phyloP scores from a whole-genome alignment of 2,329 filamentous ascomycete genomes.

The Fusarium agapanthi region DNA sequence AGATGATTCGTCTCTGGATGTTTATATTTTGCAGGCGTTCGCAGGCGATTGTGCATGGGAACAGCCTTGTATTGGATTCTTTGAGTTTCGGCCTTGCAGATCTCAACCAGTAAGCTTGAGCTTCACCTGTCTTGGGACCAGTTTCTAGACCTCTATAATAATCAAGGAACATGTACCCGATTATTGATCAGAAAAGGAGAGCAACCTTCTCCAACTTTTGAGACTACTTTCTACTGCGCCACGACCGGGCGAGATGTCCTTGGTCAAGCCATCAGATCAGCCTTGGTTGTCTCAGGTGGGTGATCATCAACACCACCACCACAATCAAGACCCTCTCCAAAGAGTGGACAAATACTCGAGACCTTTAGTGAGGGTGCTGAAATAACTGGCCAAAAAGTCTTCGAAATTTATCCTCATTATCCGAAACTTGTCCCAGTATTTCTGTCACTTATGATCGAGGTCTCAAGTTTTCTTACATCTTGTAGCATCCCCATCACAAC shows the following conservation, averaged over 20 bases:
- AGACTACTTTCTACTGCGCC: conserved; percentile 21
- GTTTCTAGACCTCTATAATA: background rate
- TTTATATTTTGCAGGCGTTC: conserved; percentile 24
- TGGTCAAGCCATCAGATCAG: conserved; percentile 29
- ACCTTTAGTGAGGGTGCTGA: background rate
- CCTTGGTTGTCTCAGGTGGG: conserved; percentile 41
- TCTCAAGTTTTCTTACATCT: background rate
- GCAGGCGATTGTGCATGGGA: conserved; percentile 16
- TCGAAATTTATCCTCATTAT: background rate
- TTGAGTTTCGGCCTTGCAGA: conserved; percentile 20
- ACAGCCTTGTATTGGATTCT: background rate
- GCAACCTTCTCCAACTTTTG: conserved; percentile 6
- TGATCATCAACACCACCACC: conserved; percentile 39
- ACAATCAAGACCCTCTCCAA: conserved; percentile 25
- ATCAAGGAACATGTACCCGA: conserved; percentile 6
- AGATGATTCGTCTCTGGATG: conserved; percentile 7
- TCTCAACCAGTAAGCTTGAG: conserved; percentile 3
- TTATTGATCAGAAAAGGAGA: conserved; percentile 11
- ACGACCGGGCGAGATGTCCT: conserved; percentile 18
- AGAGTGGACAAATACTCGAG: background rate
- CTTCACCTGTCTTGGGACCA: conserved; percentile 11
- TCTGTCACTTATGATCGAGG: background rate
- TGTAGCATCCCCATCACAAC: conserved; percentile 15
- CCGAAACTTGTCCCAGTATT: background rate
- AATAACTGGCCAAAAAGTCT: background rate